Evolutionary conservation across 2,329 filamentous ascomycete genomes (phyloP), one percentile per base, ranked within the genome.

Genomic region (Diaporthe vexans): DNA sequence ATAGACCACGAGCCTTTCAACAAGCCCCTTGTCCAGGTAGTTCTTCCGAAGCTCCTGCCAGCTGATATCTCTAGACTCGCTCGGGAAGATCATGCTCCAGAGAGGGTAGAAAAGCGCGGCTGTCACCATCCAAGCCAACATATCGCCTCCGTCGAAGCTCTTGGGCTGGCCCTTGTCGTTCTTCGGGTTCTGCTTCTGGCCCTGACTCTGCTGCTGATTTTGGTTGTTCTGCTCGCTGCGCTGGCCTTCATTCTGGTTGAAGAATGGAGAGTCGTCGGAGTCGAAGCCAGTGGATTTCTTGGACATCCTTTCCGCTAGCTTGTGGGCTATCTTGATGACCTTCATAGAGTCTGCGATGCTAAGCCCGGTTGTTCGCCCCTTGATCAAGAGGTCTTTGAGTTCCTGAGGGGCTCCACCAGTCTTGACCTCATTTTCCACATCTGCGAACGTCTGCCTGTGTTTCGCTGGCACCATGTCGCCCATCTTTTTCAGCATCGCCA

Each of bases 31-130:
- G 85, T 98, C 95, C 75, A 99, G 88, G 88, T 98, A 98, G 43
- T 95, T 97, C 78, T 91, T 95, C 76, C 94, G 89, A 85, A 99
- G 94, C 85, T 99, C 97, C 85, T 99, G 95, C 94, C 95, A 99
- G 72, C 97, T 98, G 74, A 99, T 98, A 81, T 99, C 96, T 80
- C 91, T 81, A 15, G 81, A 81, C 77, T 88, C 85, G 67, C 80
- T 79, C 29, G 84, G 83, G 76, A 87, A 85, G 35, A 86, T 77
- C 76, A 84, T 84, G 70, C 82, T 81, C 68, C 85, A 83, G 71
- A 87, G 76, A 5, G 85, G 84, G 70, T 81, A 84, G 73, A 86
- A 85, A 10, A 89, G 79, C 57, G 85, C 85, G 77, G 85, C 88
- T 10, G 85, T 83, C 24, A 87, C 61, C 29, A 79, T 79, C 72